These are phyloP conservation scores for Gaeumannomyces tritici DNA, from an alignment of 2,329 filamentous ascomycete species.

Conservation along the genomic window DNA sequence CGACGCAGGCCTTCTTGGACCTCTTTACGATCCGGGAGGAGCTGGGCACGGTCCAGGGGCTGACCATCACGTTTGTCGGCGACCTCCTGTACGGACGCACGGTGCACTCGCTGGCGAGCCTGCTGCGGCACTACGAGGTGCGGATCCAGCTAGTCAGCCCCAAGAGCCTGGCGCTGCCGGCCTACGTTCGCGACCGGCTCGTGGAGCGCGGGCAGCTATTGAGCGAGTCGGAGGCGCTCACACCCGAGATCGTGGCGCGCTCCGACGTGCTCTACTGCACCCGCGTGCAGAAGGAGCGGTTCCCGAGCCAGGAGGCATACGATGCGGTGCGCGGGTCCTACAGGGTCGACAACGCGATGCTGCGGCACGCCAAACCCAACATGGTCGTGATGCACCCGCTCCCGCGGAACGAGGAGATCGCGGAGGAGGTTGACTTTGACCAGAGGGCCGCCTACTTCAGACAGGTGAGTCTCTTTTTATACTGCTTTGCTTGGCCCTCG, in stretches of 20 bases:
- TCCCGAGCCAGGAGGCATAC: conserved; percentile 71
- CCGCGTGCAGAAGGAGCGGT: conserved; percentile 91
- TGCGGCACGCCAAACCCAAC: conserved; percentile 83
- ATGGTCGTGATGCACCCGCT: conserved; percentile 96
- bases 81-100: conserved; percentile 90
- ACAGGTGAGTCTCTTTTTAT: conserved; percentile 62
- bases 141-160: conserved; percentile 87
- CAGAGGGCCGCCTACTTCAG: conserved; percentile 95
- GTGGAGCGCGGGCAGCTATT: conserved; percentile 66
- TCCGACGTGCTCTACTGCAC: conserved; percentile 97
- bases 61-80: conserved; percentile 93
- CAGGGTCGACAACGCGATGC: conserved; percentile 78
- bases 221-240: conserved; percentile 67
- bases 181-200: conserved; percentile 63
- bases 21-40: conserved; percentile 98
- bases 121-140: conserved; percentile 93
- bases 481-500: neutral
- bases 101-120: conserved; percentile 88
- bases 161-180: conserved; percentile 65
- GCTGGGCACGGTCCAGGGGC: conserved; percentile 84
- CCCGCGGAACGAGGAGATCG: conserved; percentile 86
- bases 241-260: conserved; percentile 73
- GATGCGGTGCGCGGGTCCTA: conserved; percentile 83
- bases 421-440: conserved; percentile 95
- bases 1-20: conserved; percentile 94